Conservation (phyloP, 2,329 filamentous ascomycete species). For the Colletotrichum musae region DNA sequence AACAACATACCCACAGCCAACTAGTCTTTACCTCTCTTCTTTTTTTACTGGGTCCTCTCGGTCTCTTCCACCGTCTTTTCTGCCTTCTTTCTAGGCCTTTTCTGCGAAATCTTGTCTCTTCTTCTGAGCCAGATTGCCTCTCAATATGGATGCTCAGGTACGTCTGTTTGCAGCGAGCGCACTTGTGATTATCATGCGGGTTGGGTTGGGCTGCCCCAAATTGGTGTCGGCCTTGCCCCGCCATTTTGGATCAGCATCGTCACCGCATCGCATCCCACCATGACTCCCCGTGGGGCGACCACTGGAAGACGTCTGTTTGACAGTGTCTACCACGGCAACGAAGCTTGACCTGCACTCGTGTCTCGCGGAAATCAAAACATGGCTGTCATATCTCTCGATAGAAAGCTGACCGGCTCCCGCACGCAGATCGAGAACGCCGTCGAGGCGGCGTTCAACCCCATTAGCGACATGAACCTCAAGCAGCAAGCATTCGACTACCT, state of each 20-base stretch:
- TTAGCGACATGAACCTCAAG: slow-evolving; percentile 82
- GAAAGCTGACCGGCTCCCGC: slow-evolving; percentile 14
- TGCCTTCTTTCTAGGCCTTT: slow-evolving; percentile 33
- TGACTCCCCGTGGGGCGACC: slow-evolving; percentile 24
- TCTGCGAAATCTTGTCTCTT: slow-evolving; percentile 5
- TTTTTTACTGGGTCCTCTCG: slow-evolving; percentile 26
- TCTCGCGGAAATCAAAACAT: neutral
- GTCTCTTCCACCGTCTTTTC: neutral
- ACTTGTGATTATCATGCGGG: slow-evolving; percentile 32
- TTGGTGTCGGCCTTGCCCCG: slow-evolving; percentile 44
- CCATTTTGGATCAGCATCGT: slow-evolving; percentile 46
- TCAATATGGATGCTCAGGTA: slow-evolving; percentile 65
- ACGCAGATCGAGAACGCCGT: slow-evolving; percentile 92
- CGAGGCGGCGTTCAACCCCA: slow-evolving; percentile 90
- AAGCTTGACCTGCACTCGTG: neutral
- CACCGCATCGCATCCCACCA: slow-evolving; percentile 40
- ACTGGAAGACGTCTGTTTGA: neutral
- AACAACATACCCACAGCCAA: slow-evolving; percentile 20
- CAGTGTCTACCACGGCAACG: slow-evolving; percentile 1
- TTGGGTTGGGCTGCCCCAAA: slow-evolving; percentile 22
- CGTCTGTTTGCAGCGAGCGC: slow-evolving; percentile 44
- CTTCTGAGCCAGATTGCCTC: slow-evolving; percentile 37
- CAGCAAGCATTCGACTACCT: slow-evolving; percentile 86
- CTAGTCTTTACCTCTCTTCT: slow-evolving; percentile 20
- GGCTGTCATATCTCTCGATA: neutral